phyloP scores from a whole-genome alignment of 2,329 filamentous ascomycete species.

The Amesomyces nigricolor region DNA sequence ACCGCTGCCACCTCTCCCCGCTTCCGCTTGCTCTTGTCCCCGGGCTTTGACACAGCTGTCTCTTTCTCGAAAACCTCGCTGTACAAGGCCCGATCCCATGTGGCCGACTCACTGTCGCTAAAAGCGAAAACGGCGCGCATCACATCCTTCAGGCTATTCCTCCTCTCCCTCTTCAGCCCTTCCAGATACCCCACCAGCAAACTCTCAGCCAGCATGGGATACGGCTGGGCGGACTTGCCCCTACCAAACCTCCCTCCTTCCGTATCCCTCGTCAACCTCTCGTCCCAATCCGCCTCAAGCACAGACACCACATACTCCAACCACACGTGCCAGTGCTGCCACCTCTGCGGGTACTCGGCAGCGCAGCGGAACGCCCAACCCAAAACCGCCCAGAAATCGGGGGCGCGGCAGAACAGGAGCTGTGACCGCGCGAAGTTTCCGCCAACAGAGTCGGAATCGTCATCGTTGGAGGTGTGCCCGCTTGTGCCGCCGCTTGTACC shows the following conservation, averaged over 20 bases:
- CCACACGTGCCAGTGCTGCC: conserved; percentile 78
- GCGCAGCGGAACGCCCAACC: conserved; percentile 96
- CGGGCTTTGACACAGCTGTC: conserved; percentile 40
- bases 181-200: conserved; percentile 57
- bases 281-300: conserved; percentile 64
- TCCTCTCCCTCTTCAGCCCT: conserved; percentile 34
- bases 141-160: conserved; percentile 48
- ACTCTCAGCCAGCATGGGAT: conserved; percentile 43
- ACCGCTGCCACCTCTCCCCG: conserved; percentile 37
- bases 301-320: conserved; percentile 73
- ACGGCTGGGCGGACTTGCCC: conserved; percentile 17
- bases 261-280: conserved; percentile 47
- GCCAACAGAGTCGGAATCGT: conserved; percentile 37
- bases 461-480: conserved; percentile 30
- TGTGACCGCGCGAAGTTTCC: conserved; percentile 45
- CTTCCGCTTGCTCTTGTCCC: conserved; percentile 44
- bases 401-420: conserved; percentile 67
- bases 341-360: conserved; percentile 62
- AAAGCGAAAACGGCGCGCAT: conserved; percentile 56
- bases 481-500: conserved; percentile 25
- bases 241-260: conserved; percentile 11
- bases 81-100: conserved; percentile 49
- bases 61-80: conserved; percentile 65
- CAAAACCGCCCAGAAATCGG: conserved; percentile 82
- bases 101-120: conserved; percentile 52